Base-by-base conservation (phyloP, 1,284 basidiomycete genomes). In the Boletus albobrunnescens region DNA sequence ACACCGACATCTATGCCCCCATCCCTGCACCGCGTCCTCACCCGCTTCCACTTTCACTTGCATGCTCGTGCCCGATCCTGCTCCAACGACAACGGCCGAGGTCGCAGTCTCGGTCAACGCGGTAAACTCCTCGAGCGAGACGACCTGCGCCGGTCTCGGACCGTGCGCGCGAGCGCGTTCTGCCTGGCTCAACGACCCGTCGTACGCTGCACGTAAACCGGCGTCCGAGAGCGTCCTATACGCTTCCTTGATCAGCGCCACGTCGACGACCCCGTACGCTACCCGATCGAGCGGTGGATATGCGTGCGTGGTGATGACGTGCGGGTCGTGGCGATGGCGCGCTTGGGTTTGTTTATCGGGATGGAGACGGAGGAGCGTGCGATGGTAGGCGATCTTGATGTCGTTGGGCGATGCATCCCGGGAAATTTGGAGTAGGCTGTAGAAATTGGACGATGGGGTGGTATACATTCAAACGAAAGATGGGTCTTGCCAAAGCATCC, bases 81-180 rank as follows among this genome's bases (percentile, higher is more conserved):
- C 61, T 10, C 23, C 47, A 12, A 6, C 11, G 46, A 14, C 13
- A n/a, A n/a, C n/a, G n/a, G n/a, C 19, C 17, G 27, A 1, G 22
- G n/a, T n/a, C n/a, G n/a, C n/a, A n/a, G n/a, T n/a, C 19, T 30
- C 39, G 11, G n/a, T 19, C 35, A 20, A 8, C 14, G 26, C 67
- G 17, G 65, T 59, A 56, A 89, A 89, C 0, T 87, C 85, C 45
- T 86, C 84, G 20, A 90, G 69, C 1, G 87, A 89, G 20, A 90
- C 66, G n/a, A 87, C 68, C 53, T 88, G 82, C 0, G 87, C 86
- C 3, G 87, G 86, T 46, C 87, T 71, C 16, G 82, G 78, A 4
- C 68, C 71, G 14, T 46, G 47, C 40, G 56, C 54, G 48, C 36
- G 46, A 13, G 22, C 38, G 4, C 36, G 36, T 33, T 33, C 44